These are phyloP conservation scores for Agrostemma githago DNA, from an alignment of 148 eudicot species.

Conservation along the genomic window DNA sequence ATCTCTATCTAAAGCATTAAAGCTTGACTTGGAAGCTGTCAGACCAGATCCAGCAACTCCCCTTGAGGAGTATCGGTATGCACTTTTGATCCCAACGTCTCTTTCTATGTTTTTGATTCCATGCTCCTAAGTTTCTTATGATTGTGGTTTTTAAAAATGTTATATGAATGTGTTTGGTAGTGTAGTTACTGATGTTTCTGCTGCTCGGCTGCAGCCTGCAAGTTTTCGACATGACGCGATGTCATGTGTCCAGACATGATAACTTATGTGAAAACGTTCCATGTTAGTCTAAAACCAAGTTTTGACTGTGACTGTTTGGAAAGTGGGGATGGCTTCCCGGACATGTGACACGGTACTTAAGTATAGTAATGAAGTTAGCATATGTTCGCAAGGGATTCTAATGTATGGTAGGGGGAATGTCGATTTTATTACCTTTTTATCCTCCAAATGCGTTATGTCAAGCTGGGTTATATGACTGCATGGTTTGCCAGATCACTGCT, in stretches of 20 bases:
- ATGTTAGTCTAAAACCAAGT: too few relatives aligned
- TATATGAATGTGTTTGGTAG: neutral
- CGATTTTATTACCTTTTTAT: neutral
- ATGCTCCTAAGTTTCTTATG: slow-evolving; percentile 7
- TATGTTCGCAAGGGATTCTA: neutral
- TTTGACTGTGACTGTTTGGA: too few relatives aligned
- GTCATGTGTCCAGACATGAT: too few relatives aligned
- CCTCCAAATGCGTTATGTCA: neutral
- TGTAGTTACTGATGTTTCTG: too few relatives aligned
- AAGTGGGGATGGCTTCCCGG: too few relatives aligned
- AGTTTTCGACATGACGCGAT: too few relatives aligned
- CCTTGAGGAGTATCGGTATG: slow-evolving; percentile 87
- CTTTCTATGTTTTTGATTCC: neutral
- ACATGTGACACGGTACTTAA: too few relatives aligned
- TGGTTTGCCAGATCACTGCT: neutral
- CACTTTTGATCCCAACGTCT: neutral
- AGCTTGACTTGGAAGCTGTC: slow-evolving; percentile 76
- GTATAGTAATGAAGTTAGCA: too few relatives aligned
- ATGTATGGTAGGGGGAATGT: neutral
- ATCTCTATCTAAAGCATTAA: slow-evolving; percentile 71
- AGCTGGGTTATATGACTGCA: neutral
- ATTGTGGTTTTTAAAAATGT: neutral
- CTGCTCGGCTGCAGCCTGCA: too few relatives aligned
- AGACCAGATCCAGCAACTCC: slow-evolving; percentile 82
- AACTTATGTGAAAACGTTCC: too few relatives aligned